Conservation (phyloP, 2,329 filamentous ascomycete species). For the Ascomycota sp. region DNA sequence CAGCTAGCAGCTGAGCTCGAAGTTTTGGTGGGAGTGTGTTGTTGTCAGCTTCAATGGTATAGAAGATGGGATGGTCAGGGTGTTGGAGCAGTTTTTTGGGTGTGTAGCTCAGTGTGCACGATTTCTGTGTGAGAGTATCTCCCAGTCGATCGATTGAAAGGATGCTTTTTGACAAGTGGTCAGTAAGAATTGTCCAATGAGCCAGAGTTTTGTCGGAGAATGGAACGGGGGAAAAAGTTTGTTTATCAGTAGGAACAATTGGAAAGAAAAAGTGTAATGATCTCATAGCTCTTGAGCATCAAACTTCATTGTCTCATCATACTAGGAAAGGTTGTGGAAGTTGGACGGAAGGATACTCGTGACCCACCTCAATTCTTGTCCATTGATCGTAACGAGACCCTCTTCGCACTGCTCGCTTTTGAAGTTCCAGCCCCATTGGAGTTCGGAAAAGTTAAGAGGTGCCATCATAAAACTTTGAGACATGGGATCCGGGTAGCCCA, state of each 20-base stretch:
- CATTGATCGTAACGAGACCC: constrained; percentile 84
- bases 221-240: constrained; percentile 1
- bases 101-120: constrained; percentile 70
- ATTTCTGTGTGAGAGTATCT: constrained; percentile 68
- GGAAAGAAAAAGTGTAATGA: constrained; percentile 27
- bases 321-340: constrained; percentile 12
- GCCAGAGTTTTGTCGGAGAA: not conserved
- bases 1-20: constrained; percentile 48
- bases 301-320: constrained; percentile 47
- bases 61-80: constrained; percentile 72
- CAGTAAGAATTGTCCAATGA: not conserved
- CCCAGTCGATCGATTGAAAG: constrained; percentile 75
- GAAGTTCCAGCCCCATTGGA: constrained; percentile 93
- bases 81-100: constrained; percentile 73
- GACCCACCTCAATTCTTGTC: constrained; percentile 61
- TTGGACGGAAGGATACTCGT: constrained; percentile 6
- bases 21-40: constrained; percentile 71
- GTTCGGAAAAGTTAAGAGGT: constrained; percentile 63
- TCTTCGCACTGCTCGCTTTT: constrained; percentile 84
- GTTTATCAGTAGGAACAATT: constrained; percentile 95
- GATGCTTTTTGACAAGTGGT: constrained; percentile 30
- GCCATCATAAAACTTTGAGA: constrained; percentile 80
- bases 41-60: constrained; percentile 82
- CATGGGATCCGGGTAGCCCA: constrained; percentile 76
- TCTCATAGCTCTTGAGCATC: constrained; percentile 16